Evolutionary conservation across 352 stramenopile species (phyloP).

Genomic region (Pythium rhizo-oryzae): DNA sequence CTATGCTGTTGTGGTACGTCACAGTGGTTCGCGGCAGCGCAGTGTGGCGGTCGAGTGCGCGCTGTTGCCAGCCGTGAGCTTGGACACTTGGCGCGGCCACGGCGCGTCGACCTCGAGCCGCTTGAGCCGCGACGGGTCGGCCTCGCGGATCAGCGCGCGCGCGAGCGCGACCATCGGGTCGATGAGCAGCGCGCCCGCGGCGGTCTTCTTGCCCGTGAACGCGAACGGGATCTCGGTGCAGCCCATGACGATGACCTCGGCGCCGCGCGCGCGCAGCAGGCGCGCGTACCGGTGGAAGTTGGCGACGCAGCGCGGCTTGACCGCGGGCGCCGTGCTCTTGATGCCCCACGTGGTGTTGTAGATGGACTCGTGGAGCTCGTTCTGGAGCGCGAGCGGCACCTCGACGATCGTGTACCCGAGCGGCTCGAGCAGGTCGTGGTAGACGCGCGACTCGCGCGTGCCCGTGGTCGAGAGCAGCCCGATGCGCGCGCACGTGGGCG

Average conservation of each 20-base stretch:
- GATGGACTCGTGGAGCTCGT: constrained; percentile 73
- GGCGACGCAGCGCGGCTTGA: constrained; percentile 48
- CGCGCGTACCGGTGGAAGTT: constrained; percentile 69
- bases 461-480: constrained; percentile 73
- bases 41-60: not conserved
- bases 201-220: constrained; percentile 50
- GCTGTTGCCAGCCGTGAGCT: constrained; percentile 14
- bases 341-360: constrained; percentile 75
- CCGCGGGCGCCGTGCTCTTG: constrained; percentile 67
- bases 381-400: constrained; percentile 47
- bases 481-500: constrained; percentile 52
- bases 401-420: constrained; percentile 61
- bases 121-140: constrained; percentile 54
- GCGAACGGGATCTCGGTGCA: constrained; percentile 84
- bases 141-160: constrained; percentile 69
- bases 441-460: constrained; percentile 61
- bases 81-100: constrained; percentile 31
- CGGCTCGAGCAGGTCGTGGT: constrained; percentile 70
- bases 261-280: constrained; percentile 45
- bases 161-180: constrained; percentile 76
- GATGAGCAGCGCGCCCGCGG: constrained; percentile 56
- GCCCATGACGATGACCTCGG: constrained; percentile 71
- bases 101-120: constrained; percentile 27
- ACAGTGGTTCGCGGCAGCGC: constrained; percentile 17
- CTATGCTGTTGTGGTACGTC: constrained; percentile 1